Conservation (phyloP, 1,284 basidiomycete species). For the Apiotrichum mycotoxinovorans region DNA sequence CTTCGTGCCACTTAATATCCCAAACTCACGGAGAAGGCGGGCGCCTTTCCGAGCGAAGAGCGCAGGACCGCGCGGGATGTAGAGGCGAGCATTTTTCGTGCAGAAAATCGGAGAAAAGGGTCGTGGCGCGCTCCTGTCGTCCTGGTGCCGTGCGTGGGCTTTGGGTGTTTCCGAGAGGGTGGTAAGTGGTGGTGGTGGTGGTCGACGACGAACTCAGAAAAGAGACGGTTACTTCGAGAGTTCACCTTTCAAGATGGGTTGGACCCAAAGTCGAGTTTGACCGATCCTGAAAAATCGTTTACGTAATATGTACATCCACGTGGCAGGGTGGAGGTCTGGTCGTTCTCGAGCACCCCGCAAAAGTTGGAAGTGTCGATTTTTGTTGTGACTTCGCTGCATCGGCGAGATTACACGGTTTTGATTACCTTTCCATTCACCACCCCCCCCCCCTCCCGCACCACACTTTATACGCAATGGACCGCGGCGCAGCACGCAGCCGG, state of each 20-base stretch:
- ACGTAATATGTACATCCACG: no score
- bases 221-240: no score
- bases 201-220: no score
- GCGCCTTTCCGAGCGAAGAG: slow-evolving; percentile 8
- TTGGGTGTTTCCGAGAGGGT: no score
- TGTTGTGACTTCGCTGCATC: neutral
- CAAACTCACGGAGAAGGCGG: slow-evolving; percentile 18
- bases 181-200: no score
- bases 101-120: neutral
- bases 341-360: no score
- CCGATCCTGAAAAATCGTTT: no score
- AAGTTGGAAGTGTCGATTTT: neutral
- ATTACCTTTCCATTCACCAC: neutral
- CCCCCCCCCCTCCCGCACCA: neutral
- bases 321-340: no score
- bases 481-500: slow-evolving; percentile 43
- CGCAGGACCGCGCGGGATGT: slow-evolving; percentile 26
- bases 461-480: slow-evolving; percentile 45
- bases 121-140: neutral
- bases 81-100: slow-evolving; percentile 28
- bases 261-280: no score
- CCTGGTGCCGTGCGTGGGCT: no score
- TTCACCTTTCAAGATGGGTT: no score
- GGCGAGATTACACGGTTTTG: neutral
- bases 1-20: neutral